Evolutionary conservation across 2,329 filamentous ascomycete species (phyloP).

Genomic region (Fusarium palustre): DNA sequence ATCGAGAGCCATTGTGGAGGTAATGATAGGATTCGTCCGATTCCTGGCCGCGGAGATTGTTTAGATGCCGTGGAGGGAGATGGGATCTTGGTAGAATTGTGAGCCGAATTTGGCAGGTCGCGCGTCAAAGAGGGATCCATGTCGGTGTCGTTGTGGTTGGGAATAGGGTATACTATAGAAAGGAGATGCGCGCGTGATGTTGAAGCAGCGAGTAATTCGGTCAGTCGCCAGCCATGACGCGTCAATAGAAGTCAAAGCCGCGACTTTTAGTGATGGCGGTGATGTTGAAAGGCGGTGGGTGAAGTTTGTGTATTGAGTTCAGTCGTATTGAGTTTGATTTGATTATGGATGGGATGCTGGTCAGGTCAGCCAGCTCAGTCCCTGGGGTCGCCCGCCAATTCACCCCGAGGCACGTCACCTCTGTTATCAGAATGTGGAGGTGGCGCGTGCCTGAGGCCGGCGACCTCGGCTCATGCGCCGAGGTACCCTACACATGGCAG

Average conservation of each 20-base stretch:
- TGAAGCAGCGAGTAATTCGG: constrained; percentile 9
- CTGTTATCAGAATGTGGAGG: constrained; percentile 34
- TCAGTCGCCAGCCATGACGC: constrained; percentile 40
- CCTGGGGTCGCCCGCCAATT: constrained; percentile 19
- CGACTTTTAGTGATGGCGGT: constrained; percentile 5
- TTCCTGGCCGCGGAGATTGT: constrained; percentile 40
- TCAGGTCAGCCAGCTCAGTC: constrained; percentile 20
- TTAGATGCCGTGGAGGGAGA: constrained; percentile 24
- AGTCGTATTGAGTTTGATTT: constrained; percentile 9
- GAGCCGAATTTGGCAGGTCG: constrained; percentile 36
- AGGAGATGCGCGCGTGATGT: constrained; percentile 33
- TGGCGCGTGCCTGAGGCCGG: constrained; percentile 43
- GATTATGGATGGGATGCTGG: constrained; percentile 8
- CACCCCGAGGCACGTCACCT: constrained; percentile 46
- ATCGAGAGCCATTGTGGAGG: constrained; percentile 75
- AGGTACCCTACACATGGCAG: constrained; percentile 30
- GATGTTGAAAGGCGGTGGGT: constrained; percentile 30
- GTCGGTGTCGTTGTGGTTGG: constrained; percentile 6
- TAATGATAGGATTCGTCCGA: constrained; percentile 62
- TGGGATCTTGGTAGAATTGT: constrained; percentile 28
- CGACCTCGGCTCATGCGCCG: constrained; percentile 29
- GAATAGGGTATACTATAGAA: constrained; percentile 20
- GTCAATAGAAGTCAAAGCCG: background rate
- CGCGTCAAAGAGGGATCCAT: constrained; percentile 43
- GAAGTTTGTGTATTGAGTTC: constrained; percentile 25